Base-by-base conservation (phyloP, 768 basidiomycete genomes). In the Lepiota brunneoincarnata region DNA sequence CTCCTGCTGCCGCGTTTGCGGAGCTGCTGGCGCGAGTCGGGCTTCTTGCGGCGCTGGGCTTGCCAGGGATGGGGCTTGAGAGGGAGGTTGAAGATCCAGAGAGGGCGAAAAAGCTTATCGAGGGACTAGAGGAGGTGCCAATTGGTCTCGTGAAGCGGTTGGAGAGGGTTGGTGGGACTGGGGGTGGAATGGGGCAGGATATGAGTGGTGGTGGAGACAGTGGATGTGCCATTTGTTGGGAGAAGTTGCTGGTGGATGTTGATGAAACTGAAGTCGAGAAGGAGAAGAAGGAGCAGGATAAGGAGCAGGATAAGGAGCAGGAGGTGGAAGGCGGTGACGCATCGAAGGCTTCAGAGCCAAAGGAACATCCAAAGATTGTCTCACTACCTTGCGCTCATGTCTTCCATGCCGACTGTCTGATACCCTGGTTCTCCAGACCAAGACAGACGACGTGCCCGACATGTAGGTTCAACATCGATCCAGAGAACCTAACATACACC, bases 381-480 rank as follows among this genome's bases (percentile, higher is more conserved):
- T 72, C 82, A 2, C 78, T 92, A 7, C 90, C 90, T 3, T 92
- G 90, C 63, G 81, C 88, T 6, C 90, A 92, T 65, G 82, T 89
- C 48, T 92, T 91, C 72, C 90, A 92, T 59, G 79, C 87, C 1
- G 75, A 82, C 0, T 92, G 90, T 67, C 78, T 92, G 34, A 65
- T 87, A 9, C 90, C 90, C 1, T 92, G 90, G 90, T 92, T 92
- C 67, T 82, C 89, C 2, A 75, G 87, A 54, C 86, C 89, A 10
- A 77, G 75, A 39, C 86, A 87, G 59, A 91, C 90, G 17, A 91
- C 90, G 1, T 92, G 90, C 59, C 90, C 90, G 0, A 88, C 87
- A 0, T 92, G 90, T 68, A 73, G 90, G 58, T 92, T 92, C 61
- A 84, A 92, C 58, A 80, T 92, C 50, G 90, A 92, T 62, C 90